Evolutionary conservation across 257 asterid species (phyloP).

Genomic region (Lantana camara): DNA sequence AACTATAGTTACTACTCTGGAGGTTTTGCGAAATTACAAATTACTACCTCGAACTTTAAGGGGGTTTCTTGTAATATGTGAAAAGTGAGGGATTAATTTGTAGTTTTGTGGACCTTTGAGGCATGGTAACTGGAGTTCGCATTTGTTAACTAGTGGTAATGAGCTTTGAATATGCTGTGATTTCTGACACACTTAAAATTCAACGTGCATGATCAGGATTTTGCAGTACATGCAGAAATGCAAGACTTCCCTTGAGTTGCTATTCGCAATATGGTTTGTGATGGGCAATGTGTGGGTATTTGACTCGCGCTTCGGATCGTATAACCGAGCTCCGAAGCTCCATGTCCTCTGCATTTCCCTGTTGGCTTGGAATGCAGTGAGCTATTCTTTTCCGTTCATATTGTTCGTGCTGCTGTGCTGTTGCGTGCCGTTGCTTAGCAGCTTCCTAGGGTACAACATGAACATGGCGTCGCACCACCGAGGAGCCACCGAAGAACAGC

Average conservation of each 20-base stretch:
- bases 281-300: conserved; percentile 96
- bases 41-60: too few species aligned
- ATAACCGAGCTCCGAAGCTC: conserved; percentile 68
- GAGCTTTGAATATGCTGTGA: too few species aligned
- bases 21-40: too few species aligned
- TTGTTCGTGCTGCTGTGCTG: conserved; percentile 79
- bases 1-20: too few species aligned
- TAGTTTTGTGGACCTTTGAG: too few species aligned
- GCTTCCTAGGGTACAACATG: conserved; percentile 85
- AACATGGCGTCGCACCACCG: conserved; percentile 65
- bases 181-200: too few species aligned
- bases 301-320: conserved; percentile 79
- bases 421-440: conserved; percentile 79
- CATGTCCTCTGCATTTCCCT: conserved; percentile 79
- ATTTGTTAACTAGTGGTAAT: too few species aligned
- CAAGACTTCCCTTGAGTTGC: conserved; percentile 64
- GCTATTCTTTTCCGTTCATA: conserved; percentile 89
- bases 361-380: conserved; percentile 84
- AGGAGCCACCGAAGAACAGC: conserved; percentile 87
- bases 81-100: too few species aligned
- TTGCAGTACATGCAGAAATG: conserved; percentile 56
- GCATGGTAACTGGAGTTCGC: too few species aligned
- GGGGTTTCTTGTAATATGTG: too few species aligned
- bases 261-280: conserved; percentile 96
- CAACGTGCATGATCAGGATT: conserved; percentile 40